Percentiles rank a stretch among this genome's conserved stretches.
Conservation (phyloP, 768 basidiomycete genomes). For the Suillus occidentalis region DNA sequence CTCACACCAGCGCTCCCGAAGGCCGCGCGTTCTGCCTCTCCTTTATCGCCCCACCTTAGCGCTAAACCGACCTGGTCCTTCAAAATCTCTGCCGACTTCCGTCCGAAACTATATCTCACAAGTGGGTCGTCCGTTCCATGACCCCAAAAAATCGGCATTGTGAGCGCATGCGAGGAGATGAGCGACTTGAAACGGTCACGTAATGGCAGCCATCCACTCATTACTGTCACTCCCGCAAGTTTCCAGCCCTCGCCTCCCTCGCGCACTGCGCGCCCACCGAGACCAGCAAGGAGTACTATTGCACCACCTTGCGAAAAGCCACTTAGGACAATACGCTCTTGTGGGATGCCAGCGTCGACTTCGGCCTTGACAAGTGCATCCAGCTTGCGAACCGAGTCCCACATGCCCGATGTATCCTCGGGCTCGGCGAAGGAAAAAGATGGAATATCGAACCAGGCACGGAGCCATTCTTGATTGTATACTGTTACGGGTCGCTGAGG, state of each 20-base stretch:
- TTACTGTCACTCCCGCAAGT: conserved; percentile 66
- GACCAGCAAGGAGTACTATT: conserved; percentile 73
- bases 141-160: conserved; percentile 83
- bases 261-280: conserved; percentile 35
- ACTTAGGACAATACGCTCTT: conserved; percentile 76
- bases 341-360: conserved; percentile 65
- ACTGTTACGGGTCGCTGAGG: conserved; percentile 60
- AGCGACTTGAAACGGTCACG: conserved; percentile 65
- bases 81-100: conserved; percentile 57
- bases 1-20: conserved; percentile 46
- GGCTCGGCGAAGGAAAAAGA: conserved; percentile 57
- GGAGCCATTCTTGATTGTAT: conserved; percentile 73
- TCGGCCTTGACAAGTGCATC: conserved; percentile 74
- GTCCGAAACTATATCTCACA: conserved; percentile 56
- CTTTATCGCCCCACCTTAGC: conserved; percentile 1
- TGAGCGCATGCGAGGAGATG: conserved; percentile 52
- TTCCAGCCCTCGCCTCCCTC: conserved; percentile 47
- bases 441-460: conserved; percentile 83
- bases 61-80: conserved; percentile 50
- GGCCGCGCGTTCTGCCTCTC: conserved; percentile 4
- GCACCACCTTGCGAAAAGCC: conserved; percentile 89
- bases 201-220: conserved; percentile 83
- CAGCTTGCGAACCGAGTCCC: conserved; percentile 58
- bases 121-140: conserved; percentile 79
- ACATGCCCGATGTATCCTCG: conserved; percentile 68